Evolutionary conservation across 2,329 filamentous ascomycete species (phyloP).

Genomic region (Chrysosporium keratinophilum): DNA sequence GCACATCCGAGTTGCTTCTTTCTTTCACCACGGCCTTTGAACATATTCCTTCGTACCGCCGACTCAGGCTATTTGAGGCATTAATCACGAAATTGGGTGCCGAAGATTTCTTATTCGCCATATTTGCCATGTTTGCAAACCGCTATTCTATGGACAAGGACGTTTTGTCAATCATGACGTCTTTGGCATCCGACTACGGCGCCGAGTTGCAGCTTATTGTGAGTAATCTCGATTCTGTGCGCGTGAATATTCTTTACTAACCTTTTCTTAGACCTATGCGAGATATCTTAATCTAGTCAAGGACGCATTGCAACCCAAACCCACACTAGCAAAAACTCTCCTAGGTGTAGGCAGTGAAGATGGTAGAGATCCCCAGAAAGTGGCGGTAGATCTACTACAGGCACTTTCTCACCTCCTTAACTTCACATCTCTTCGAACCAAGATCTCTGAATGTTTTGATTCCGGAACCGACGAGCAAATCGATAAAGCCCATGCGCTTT

Average conservation of each 20-base stretch:
- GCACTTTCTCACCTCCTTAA: constrained; percentile 33
- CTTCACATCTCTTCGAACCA: constrained; percentile 33
- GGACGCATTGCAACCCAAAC: constrained; percentile 67
- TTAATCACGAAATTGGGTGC: constrained; percentile 76
- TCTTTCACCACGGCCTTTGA: constrained; percentile 96
- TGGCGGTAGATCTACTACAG: constrained; percentile 35
- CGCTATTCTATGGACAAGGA: constrained; percentile 69
- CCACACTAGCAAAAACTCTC: constrained; percentile 60
- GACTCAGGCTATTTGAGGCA: constrained; percentile 71
- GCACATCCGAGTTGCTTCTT: constrained; percentile 78
- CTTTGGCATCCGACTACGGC: constrained; percentile 62
- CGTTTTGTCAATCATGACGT: constrained; percentile 62
- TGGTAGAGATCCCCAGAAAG: constrained; percentile 39
- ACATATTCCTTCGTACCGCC: constrained; percentile 80
- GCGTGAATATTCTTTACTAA: constrained; percentile 12
- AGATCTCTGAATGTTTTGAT: constrained; percentile 30
- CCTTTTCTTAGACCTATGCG: constrained; percentile 51
- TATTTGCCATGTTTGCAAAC: constrained; percentile 83
- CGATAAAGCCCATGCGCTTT: constrained; percentile 57
- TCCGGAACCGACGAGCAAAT: constrained; percentile 44
- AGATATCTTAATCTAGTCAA: constrained; percentile 64
- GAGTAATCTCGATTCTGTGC: constrained; percentile 11
- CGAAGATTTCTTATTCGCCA: constrained; percentile 75
- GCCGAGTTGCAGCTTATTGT: constrained; percentile 60
- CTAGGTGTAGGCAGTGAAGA: constrained; percentile 49